Percentiles rank a stretch among this genome's conserved stretches.
Evolutionary conservation across 2,329 filamentous ascomycete genomes (phyloP).

Genomic region (Colletotrichum acutatum): DNA sequence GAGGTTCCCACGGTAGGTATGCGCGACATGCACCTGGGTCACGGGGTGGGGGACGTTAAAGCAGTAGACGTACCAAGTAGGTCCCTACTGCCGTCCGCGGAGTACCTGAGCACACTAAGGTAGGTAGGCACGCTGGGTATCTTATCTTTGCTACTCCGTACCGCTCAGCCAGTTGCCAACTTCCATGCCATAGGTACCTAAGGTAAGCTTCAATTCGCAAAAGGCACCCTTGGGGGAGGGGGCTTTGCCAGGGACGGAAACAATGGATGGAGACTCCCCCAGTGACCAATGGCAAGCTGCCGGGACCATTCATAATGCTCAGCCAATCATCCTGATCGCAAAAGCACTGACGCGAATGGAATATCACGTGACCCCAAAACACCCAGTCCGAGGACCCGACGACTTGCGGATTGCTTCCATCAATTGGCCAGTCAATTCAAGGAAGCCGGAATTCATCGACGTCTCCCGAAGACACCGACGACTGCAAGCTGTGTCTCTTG

Average conservation of each 20-base stretch:
- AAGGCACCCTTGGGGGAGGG: too few species aligned
- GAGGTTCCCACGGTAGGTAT: not conserved
- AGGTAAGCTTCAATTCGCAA: too few species aligned
- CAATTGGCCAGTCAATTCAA: not conserved
- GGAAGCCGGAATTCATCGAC: constrained; percentile 1
- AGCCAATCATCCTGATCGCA: not conserved
- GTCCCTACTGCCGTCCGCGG: too few species aligned
- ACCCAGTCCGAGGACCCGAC: not conserved
- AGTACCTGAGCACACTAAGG: too few species aligned
- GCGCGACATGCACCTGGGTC: not conserved
- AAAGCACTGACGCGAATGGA: not conserved
- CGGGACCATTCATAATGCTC: not conserved
- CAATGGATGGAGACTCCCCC: not conserved
- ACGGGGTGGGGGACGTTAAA: not conserved
- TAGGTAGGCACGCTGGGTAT: too few species aligned
- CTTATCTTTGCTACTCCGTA: too few species aligned
- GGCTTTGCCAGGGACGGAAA: not conserved
- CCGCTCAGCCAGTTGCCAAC: too few species aligned
- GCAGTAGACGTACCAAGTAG: not conserved
- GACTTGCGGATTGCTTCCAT: not conserved
- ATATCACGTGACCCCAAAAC: not conserved
- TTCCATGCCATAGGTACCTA: too few species aligned
- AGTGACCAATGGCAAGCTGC: not conserved
- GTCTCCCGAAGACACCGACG: not conserved
- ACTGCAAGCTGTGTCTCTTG: not conserved